A percentile compares a stretch with the other conserved stretches of the same genome.
phyloP scores from a whole-genome alignment of 129 eudicot genomes.

The Flaveria ramosissima region DNA sequence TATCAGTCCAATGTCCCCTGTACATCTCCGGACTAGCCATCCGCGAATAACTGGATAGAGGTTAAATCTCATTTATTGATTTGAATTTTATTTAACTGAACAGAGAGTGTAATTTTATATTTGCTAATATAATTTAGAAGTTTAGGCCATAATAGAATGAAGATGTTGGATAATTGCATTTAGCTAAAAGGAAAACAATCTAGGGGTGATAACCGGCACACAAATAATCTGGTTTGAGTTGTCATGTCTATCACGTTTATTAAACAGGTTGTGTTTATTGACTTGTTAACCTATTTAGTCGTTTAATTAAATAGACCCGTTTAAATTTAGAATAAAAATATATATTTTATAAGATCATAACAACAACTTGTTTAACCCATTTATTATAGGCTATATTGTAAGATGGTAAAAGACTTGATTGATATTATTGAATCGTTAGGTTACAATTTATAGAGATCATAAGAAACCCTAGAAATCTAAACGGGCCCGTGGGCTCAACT shows the following conservation, averaged over 20 bases:
- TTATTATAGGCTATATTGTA: background rate
- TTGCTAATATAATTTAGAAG: too few relatives aligned
- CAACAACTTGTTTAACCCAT: background rate
- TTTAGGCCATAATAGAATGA: background rate
- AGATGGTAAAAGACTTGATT: too few relatives aligned
- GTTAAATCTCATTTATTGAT: constrained; percentile 19
- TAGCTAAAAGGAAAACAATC: background rate
- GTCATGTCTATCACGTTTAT: background rate
- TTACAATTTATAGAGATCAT: too few relatives aligned
- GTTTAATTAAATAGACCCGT: background rate
- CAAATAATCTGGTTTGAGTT: background rate
- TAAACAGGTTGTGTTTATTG: background rate
- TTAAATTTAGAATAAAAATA: background rate
- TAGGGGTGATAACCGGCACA: background rate
- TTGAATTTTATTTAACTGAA: too few relatives aligned
- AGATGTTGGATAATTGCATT: too few relatives aligned
- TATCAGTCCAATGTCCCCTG: constrained; percentile 56
- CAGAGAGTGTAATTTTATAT: background rate
- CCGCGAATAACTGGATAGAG: constrained; percentile 72
- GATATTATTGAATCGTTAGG: too few relatives aligned
- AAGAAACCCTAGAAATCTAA: too few relatives aligned
- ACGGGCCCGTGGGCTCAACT: too few relatives aligned
- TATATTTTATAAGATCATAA: background rate
- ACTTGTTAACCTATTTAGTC: background rate
- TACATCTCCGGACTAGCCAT: constrained; percentile 85